Conservation (phyloP, 2,329 filamentous ascomycete species). For the Colletotrichum cereale region DNA sequence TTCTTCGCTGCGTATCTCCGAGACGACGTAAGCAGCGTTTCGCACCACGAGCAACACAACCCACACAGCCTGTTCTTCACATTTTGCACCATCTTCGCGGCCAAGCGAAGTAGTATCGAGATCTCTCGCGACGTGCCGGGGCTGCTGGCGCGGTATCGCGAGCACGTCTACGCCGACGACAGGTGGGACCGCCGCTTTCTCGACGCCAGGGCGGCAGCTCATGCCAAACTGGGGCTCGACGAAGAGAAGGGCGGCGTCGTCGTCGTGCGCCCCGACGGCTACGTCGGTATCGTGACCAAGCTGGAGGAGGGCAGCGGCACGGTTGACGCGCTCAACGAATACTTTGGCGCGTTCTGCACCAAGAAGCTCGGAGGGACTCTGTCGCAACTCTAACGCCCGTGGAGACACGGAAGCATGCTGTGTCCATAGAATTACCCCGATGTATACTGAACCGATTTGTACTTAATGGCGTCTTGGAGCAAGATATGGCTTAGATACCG, state of each 20-base stretch:
- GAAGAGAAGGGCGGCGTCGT: constrained; percentile 81
- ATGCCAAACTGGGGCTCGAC: constrained; percentile 87
- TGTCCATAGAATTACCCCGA: neutral
- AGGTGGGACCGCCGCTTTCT: constrained; percentile 78
- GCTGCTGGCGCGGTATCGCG: constrained; percentile 79
- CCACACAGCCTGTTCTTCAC: constrained; percentile 88
- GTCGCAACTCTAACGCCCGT: constrained; percentile 53
- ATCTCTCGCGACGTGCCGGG: constrained; percentile 78
- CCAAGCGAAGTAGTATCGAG: constrained; percentile 76
- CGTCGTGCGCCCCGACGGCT: constrained; percentile 88
- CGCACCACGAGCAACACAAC: constrained; percentile 85
- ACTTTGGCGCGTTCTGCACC: constrained; percentile 80
- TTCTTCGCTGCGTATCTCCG: constrained; percentile 79
- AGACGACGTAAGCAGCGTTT: constrained; percentile 70
- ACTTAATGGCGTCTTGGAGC: constrained; percentile 1
- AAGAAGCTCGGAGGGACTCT: constrained; percentile 64
- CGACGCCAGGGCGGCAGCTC: constrained; percentile 78
- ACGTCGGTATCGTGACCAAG: constrained; percentile 81
- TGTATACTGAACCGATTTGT: neutral
- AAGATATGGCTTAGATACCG: neutral
- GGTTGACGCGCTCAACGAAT: constrained; percentile 83
- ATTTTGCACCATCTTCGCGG: constrained; percentile 80
- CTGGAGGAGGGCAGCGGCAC: constrained; percentile 83
- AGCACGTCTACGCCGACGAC: constrained; percentile 90
- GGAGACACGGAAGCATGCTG: neutral